phyloP scores from a whole-genome alignment of 805 yeast genomes.

The Metschnikowia noctiluminum region DNA sequence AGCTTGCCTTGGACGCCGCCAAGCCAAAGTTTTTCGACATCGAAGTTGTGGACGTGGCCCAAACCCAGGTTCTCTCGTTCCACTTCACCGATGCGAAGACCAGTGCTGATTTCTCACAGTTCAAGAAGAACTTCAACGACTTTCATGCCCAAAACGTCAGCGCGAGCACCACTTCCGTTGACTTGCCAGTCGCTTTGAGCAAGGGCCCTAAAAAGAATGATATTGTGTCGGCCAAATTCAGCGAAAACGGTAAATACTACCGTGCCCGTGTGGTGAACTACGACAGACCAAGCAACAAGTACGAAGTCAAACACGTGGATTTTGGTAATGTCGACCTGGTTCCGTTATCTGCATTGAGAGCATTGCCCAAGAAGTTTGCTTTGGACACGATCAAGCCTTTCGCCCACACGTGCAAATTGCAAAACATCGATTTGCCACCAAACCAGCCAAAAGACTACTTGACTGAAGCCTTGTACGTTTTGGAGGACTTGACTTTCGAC shows the following conservation, averaged over 20 bases:
- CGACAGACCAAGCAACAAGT: slow-evolving; percentile 43
- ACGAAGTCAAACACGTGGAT: slow-evolving; percentile 57
- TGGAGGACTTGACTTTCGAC: slow-evolving; percentile 52
- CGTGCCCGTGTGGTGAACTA: slow-evolving; percentile 52
- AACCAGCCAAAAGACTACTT: slow-evolving; percentile 50
- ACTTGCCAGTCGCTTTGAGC: slow-evolving; percentile 37
- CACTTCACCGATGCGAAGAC: slow-evolving; percentile 41
- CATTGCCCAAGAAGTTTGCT: slow-evolving; percentile 50
- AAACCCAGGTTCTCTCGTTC: slow-evolving; percentile 43
- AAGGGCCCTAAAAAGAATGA: slow-evolving; percentile 54
- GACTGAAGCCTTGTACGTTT: slow-evolving; percentile 49
- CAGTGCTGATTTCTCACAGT: slow-evolving; percentile 34
- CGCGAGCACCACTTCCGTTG: slow-evolving; percentile 35
- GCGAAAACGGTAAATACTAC: slow-evolving; percentile 52
- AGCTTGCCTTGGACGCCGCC: slow-evolving; percentile 21
- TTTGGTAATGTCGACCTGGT: slow-evolving; percentile 55
- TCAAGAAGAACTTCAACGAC: slow-evolving; percentile 47
- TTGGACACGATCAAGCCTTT: slow-evolving; percentile 43
- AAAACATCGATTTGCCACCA: slow-evolving; percentile 58
- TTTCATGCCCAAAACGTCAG: slow-evolving; percentile 39
- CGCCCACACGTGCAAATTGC: slow-evolving; percentile 53
- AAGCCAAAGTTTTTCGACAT: slow-evolving; percentile 49
- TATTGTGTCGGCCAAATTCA: slow-evolving; percentile 50
- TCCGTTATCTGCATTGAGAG: slow-evolving; percentile 42
- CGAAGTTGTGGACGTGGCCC: slow-evolving; percentile 49